Conservation (phyloP, 2,329 filamentous ascomycete species). For the Hawksworthiomyces lignivorus region DNA sequence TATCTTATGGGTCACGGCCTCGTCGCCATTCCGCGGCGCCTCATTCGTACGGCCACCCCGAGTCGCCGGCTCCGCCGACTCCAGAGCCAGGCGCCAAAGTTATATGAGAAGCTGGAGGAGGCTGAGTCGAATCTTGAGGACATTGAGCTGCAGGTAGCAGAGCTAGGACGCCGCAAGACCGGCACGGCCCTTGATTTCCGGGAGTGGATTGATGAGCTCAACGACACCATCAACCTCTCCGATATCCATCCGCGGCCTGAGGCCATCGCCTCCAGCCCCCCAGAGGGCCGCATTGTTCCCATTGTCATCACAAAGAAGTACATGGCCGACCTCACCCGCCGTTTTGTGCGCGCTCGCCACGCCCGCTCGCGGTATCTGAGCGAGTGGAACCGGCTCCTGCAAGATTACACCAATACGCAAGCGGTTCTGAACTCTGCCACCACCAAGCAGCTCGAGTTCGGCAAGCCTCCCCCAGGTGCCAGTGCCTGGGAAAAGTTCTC, state of each 20-base stretch:
- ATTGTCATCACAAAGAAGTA: constrained; percentile 89
- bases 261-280: constrained; percentile 33
- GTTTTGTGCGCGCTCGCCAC: constrained; percentile 74
- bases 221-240: constrained; percentile 64
- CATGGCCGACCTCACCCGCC: constrained; percentile 79
- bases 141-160: constrained; percentile 70
- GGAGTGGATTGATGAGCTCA: constrained; percentile 94
- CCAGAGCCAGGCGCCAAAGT: constrained; percentile 68
- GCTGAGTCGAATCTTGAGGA: constrained; percentile 72
- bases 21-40: constrained; percentile 75
- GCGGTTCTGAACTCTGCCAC: constrained; percentile 75
- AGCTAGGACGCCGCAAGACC: constrained; percentile 73
- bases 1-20: constrained; percentile 97
- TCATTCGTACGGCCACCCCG: constrained; percentile 74
- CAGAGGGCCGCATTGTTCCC: constrained; percentile 49
- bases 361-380: constrained; percentile 73
- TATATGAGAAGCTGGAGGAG: constrained; percentile 84
- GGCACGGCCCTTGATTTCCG: constrained; percentile 68
- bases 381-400: constrained; percentile 77
- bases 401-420: constrained; percentile 67
- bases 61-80: constrained; percentile 66
- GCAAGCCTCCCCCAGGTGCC: constrained; percentile 44
- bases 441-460: constrained; percentile 74
- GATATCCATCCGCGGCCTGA: constrained; percentile 46
- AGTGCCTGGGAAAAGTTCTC: constrained; percentile 47